Conservation (phyloP, 306 rosid species). For the Fagus sylvatica region DNA sequence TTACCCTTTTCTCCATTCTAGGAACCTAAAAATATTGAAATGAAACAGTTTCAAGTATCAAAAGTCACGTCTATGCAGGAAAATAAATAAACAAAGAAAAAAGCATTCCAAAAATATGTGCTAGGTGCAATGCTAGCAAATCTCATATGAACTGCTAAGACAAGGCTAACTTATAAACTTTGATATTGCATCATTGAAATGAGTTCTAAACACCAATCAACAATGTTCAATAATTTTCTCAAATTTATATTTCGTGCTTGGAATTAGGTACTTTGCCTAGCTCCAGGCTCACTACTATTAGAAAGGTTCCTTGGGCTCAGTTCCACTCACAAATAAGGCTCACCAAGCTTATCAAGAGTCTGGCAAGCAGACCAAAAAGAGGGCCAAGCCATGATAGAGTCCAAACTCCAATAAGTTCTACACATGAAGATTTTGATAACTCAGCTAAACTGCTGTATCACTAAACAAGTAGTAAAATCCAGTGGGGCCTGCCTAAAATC, state of each 20-base stretch:
- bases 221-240: not conserved
- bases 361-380: too few relatives aligned
- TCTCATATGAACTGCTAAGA: not conserved
- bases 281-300: not conserved
- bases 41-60: not conserved
- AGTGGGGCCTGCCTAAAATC: too few relatives aligned
- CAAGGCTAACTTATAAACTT: not conserved
- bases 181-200: not conserved
- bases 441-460: not conserved
- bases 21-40: conserved; percentile 55
- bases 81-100: not conserved
- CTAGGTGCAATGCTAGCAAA: not conserved
- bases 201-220: not conserved
- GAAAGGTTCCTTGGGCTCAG: not conserved
- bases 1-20: conserved; percentile 78
- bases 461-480: not conserved
- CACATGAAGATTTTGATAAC: not conserved
- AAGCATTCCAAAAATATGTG: too few relatives aligned
- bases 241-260: not conserved
- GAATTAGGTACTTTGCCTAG: not conserved
- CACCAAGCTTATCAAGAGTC: too few relatives aligned
- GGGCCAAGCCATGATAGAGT: too few relatives aligned
- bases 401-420: not conserved
- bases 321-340: not conserved
- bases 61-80: not conserved